These are phyloP conservation scores for Eutrema japonicum DNA, from an alignment of 345 rosid genomes.

Conservation along the genomic window DNA sequence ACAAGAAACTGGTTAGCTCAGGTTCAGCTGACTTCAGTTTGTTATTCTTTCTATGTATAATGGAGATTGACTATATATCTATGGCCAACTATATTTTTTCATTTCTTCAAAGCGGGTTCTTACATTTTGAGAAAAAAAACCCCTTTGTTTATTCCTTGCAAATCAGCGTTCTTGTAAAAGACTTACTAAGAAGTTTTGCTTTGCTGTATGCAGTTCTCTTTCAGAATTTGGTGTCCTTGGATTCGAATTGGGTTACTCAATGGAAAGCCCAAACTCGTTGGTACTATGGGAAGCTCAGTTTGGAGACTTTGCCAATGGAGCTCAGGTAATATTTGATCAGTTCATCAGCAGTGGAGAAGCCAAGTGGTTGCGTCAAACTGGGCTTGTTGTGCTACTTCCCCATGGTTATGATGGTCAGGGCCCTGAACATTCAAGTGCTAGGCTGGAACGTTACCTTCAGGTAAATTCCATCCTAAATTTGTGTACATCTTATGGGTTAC, in stretches of 20 bases:
- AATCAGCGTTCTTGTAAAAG: constrained; percentile 3
- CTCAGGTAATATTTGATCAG: constrained; percentile 85
- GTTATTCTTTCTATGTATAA: constrained; percentile 2
- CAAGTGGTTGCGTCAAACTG: constrained; percentile 83
- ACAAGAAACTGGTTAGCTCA: not conserved
- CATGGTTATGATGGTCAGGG: constrained; percentile 91
- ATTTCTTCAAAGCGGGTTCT: not conserved
- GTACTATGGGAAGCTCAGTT: constrained; percentile 88
- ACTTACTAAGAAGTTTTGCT: constrained; percentile 7
- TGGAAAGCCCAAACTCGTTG: constrained; percentile 84
- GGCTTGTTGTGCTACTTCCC: constrained; percentile 79
- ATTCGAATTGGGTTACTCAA: constrained; percentile 81
- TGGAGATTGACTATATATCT: not conserved
- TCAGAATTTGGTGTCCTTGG: constrained; percentile 90
- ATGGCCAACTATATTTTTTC: not conserved
- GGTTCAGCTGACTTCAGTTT: not conserved
- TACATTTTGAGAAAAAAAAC: not conserved
- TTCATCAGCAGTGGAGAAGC: constrained; percentile 83
- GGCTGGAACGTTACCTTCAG: constrained; percentile 81
- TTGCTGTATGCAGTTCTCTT: constrained; percentile 61
- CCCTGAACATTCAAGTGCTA: constrained; percentile 87
- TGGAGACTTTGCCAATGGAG: constrained; percentile 86
- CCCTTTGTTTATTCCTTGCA: not conserved
- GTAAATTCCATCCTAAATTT: constrained; percentile 40
- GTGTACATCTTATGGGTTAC: not conserved